These are phyloP conservation scores for Pascua guehoae DNA, from an alignment of 1,284 basidiomycete genomes.

Conservation along the genomic window DNA sequence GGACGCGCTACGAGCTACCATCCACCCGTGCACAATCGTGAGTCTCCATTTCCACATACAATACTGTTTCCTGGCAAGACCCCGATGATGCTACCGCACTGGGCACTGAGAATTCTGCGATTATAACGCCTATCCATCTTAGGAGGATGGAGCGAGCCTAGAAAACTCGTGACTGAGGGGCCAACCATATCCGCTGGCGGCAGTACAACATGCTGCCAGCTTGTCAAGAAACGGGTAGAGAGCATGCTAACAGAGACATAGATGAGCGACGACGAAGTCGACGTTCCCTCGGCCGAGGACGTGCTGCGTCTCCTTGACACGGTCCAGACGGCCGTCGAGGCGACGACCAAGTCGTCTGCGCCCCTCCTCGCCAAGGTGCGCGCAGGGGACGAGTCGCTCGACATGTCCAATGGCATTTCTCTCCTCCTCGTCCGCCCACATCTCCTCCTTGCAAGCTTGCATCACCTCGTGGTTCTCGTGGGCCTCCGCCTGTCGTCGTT, in stretches of 20 bases:
- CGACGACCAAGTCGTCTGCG: slow-evolving; percentile 35
- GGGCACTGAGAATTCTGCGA: slow-evolving; percentile 48
- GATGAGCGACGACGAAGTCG: slow-evolving; percentile 25
- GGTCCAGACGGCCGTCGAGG: slow-evolving; percentile 41
- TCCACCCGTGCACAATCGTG: too few relatives aligned
- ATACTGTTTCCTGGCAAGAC: neutral
- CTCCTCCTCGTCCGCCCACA: slow-evolving; percentile 85
- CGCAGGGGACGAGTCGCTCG: slow-evolving; percentile 52
- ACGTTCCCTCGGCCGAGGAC: slow-evolving; percentile 26
- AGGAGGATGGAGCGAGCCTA: slow-evolving; percentile 51
- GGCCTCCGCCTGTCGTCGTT: slow-evolving; percentile 52
- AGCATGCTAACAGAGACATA: neutral
- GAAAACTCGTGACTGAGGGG: slow-evolving; percentile 53
- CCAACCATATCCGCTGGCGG: neutral
- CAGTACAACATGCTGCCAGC: neutral
- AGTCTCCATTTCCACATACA: too few relatives aligned
- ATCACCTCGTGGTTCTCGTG: slow-evolving; percentile 74
- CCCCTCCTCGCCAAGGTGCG: slow-evolving; percentile 43
- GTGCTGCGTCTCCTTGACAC: slow-evolving; percentile 36
- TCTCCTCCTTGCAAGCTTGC: slow-evolving; percentile 78
- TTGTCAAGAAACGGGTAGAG: neutral
- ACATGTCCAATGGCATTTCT: slow-evolving; percentile 78
- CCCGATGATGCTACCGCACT: slow-evolving; percentile 48
- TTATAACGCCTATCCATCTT: slow-evolving; percentile 46
- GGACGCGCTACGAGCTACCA: too few relatives aligned